Evolutionary conservation across 768 basidiomycete genomes (phyloP), one percentile per base, ranked within the genome.

Genomic region (Suillus brevipes): DNA sequence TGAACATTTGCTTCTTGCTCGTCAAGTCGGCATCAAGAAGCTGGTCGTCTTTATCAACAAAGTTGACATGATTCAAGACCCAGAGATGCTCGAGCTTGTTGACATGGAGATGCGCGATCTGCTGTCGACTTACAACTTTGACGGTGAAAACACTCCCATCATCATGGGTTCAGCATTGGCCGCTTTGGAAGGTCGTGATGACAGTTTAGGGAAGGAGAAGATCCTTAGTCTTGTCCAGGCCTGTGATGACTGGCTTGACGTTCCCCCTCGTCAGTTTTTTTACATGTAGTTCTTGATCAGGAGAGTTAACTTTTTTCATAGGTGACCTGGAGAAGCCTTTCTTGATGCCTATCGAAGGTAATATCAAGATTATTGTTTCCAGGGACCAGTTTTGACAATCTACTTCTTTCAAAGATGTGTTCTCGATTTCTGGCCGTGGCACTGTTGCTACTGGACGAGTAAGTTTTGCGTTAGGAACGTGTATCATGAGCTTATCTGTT

Each of bases 101-200:
- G 97, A 99, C 71, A 99, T 99, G 96, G 97, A 99, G 85, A 99
- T 99, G 89, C 90, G 97, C 65, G 97, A 99, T 74, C 84, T 99
- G 13, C 85, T 99, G 28, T 80, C 88, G 4, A 88, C 88, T 16
- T 99, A 98, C 82, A 92, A 94, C 72, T 99, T 92, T 69, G 97
- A 99, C 71, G 97, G 97, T 62, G 97, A 99, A 78, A 85, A 90
- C 71, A 99, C 97, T 0, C 97, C 97, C n/a, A 98, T 99, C 72
- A 78, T 99, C 74, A 95, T 94, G 91, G 97, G 97, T 53, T 96
- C 95, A 23, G 97, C 97, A 64, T 83, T 99, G 64, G 95, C 95
- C 64, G 97, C 97, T 60, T 85, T 99, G 63, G 94, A 99, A 69
- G 91, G 92, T 55, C 86, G 89, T 38, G 85, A 95, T 72, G 82